These are phyloP conservation scores for Candida sonorensis DNA, from an alignment of 805 yeast genomes.

Conservation along the genomic window DNA sequence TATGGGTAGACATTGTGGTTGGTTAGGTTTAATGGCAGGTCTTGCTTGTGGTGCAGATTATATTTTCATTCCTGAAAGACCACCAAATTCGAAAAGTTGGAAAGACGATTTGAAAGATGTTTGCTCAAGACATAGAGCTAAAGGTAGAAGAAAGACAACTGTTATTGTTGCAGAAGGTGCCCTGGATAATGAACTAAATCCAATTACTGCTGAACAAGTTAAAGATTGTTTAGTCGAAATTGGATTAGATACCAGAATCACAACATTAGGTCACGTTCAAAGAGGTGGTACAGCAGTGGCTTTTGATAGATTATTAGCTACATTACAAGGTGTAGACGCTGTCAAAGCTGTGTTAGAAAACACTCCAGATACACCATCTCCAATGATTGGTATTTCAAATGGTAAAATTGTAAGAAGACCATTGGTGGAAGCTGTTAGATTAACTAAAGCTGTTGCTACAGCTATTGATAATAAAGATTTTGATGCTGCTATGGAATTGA, in stretches of 20 bases:
- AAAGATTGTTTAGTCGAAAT: constrained; percentile 73
- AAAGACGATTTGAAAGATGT: constrained; percentile 68
- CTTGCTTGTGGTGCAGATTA: constrained; percentile 94
- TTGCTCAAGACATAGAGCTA: constrained; percentile 70
- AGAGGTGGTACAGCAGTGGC: constrained; percentile 99
- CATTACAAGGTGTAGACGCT: constrained; percentile 97
- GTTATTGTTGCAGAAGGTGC: constrained; percentile 99
- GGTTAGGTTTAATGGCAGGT: constrained; percentile 98
- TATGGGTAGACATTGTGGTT: constrained; percentile 99
- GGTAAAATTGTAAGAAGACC: constrained; percentile 82
- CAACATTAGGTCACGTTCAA: constrained; percentile 96
- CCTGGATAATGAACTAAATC: constrained; percentile 69
- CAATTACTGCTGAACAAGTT: constrained; percentile 75
- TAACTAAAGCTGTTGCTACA: constrained; percentile 83
- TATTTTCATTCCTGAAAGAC: constrained; percentile 90
- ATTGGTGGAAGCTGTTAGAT: constrained; percentile 80
- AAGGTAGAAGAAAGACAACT: constrained; percentile 90
- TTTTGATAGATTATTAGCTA: constrained; percentile 83
- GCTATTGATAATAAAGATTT: constrained; percentile 79
- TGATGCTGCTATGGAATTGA: constrained; percentile 75
- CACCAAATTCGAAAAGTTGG: constrained; percentile 66
- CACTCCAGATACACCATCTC: constrained; percentile 89
- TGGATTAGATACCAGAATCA: constrained; percentile 91
- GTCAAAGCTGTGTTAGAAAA: constrained; percentile 85
- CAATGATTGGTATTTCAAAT: constrained; percentile 85